A percentile compares a stretch with the other conserved stretches of the same genome.
Evolutionary conservation across 495 filamentous ascomycete species (phyloP).

Genomic region (Aspergillus funiculosus): DNA sequence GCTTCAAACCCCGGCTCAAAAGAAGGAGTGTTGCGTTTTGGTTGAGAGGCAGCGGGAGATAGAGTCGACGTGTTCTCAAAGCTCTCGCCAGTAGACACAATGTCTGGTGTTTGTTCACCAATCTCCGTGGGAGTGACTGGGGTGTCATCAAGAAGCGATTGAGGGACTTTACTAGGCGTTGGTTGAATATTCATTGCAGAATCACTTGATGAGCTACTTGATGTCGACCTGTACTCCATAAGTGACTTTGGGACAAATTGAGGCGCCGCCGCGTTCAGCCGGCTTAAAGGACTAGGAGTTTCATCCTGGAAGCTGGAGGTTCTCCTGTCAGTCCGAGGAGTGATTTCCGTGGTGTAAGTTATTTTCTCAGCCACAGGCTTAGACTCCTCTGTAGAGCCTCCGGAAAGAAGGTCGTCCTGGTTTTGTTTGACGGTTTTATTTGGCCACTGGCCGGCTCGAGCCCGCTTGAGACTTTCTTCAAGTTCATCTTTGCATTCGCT

Average conservation of each 20-base stretch:
- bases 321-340: background rate
- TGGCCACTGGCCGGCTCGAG: background rate
- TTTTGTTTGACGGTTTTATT: background rate
- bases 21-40: background rate
- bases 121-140: background rate
- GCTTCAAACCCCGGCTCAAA: background rate
- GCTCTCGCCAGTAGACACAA: background rate
- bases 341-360: background rate
- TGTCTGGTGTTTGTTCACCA: too few species aligned
- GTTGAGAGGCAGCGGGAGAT: too few species aligned
- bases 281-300: background rate
- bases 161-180: background rate
- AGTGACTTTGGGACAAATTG: slow-evolving; percentile 9
- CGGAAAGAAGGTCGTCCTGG: background rate
- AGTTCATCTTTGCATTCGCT: slow-evolving; percentile 14
- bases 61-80: too few species aligned
- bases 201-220: slow-evolving; percentile 4
- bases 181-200: background rate
- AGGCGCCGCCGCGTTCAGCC: slow-evolving; percentile 9
- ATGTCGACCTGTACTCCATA: background rate
- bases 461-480: slow-evolving; percentile 1
- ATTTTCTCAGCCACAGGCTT: background rate
- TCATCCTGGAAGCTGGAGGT: background rate
- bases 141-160: background rate
- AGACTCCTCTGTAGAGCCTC: background rate